Evolutionary conservation across 768 basidiomycete genomes (phyloP).

Genomic region (Cystobasidium onofrii): DNA sequence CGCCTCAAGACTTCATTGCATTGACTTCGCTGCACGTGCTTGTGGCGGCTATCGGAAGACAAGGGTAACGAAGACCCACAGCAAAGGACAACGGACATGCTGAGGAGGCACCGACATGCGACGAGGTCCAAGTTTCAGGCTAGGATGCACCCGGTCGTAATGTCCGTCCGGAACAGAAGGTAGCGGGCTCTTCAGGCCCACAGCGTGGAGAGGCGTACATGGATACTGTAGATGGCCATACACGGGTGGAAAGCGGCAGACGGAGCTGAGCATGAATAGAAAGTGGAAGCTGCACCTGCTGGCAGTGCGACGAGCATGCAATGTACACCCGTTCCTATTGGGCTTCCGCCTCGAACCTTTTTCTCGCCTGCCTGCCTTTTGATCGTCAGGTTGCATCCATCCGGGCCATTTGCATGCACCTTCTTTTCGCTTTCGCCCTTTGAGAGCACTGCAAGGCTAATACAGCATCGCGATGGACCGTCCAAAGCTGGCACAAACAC

Average conservation of each 20-base stretch:
- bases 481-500: neutral
- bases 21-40: too few relatives aligned
- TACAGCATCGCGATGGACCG: neutral
- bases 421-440: neutral
- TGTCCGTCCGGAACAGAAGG: too few relatives aligned
- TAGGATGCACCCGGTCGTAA: too few relatives aligned
- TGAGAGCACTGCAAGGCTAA: neutral
- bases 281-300: neutral
- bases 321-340: neutral
- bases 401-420: neutral
- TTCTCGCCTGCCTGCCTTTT: neutral
- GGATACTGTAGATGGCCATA: too few relatives aligned
- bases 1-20: too few relatives aligned
- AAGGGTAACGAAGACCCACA: too few relatives aligned
- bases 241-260: neutral
- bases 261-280: neutral
- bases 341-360: neutral
- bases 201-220: too few relatives aligned
- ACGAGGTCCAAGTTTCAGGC: too few relatives aligned
- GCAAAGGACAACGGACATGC: too few relatives aligned
- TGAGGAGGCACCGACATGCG: too few relatives aligned
- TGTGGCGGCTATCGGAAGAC: too few relatives aligned
- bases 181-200: too few relatives aligned
- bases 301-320: neutral
- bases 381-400: neutral